Conservation (phyloP, 768 basidiomycete species). For the Boletellus ananiceps region DNA sequence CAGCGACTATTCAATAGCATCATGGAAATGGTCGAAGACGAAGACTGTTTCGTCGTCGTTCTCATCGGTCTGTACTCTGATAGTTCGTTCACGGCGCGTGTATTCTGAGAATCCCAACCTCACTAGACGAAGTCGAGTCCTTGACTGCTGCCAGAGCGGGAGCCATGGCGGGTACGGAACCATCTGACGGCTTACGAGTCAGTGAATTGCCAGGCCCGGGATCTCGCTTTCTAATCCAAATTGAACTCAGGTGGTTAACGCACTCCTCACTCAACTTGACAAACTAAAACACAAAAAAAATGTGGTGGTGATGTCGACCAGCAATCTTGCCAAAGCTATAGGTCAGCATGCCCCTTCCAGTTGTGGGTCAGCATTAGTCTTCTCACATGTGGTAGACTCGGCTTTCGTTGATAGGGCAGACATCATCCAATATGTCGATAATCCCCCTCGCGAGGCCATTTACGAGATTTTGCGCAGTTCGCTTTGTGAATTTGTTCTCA, state of each 20-base stretch:
- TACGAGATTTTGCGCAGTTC: conserved; percentile 89
- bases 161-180: conserved; percentile 93
- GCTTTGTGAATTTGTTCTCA: conserved; percentile 71
- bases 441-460: conserved; percentile 86
- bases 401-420: conserved; percentile 98
- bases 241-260: conserved; percentile 85
- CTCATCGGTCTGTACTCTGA: conserved; percentile 64
- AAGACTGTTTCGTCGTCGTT: conserved; percentile 87
- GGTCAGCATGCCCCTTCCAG: conserved; percentile 44
- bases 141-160: conserved; percentile 92
- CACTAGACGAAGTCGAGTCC: conserved; percentile 90
- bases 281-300: conserved; percentile 92
- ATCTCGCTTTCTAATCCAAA: not conserved
- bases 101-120: conserved; percentile 4
- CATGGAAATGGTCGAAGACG: conserved; percentile 88
- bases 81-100: not conserved
- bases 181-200: conserved; percentile 88
- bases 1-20: conserved; percentile 88
- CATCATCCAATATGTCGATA: conserved; percentile 90
- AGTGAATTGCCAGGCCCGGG: conserved; percentile 15
- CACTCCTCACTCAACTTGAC: conserved; percentile 93
- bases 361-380: not conserved
- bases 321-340: conserved; percentile 91
- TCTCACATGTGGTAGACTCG: conserved; percentile 51
- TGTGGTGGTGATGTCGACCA: conserved; percentile 93